Base-by-base conservation (phyloP, 371 early-diverging fungal genomes). In the Actinomortierella ambigua region DNA sequence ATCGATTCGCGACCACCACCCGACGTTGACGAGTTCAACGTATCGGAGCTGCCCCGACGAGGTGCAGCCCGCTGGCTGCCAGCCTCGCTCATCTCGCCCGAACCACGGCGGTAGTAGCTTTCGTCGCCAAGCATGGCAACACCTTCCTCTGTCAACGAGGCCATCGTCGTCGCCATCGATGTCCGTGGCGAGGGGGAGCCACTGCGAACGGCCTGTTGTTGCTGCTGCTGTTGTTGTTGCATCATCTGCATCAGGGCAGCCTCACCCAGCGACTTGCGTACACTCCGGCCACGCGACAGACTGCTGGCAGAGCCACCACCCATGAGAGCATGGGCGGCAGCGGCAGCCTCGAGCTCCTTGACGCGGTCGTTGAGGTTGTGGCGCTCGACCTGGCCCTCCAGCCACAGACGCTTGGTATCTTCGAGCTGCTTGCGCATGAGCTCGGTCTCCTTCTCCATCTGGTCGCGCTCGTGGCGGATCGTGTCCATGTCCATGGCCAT, bases 181-280 rank as follows among this genome's bases (percentile, higher is more conserved):
- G 59, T 55, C 13, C 53, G 17, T 17, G 75, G 68, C 11, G 75
- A 73, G 5, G 75, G 68, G 7, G 75, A 63, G 18, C 64, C 68
- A 18, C 54, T 60, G 2, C 75, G 63, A n/a, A 63, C 52, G 34
- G 34, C 34, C 11, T 34, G 34, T 34, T 34, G 34, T 34, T 34
- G 34, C 34, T 34, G 34, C 34, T 34, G 34, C 17, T 46, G 17
- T 11, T 27, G 17, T 11, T 34, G 40, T 17, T 29, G 39, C 55
- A 67, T 67, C 61, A 73, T 43, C 48, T 22, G 60, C 49, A 67
- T 29, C 64, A 73, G 59, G 29, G 68, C 55, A 1, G 55, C 57
- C 48, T 73, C 75, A 24, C 52, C 55, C 43, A 73, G 39, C 4
- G 75, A 73, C 75, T 73, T 67, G 57, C 75, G 75, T 39, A 63